Percentiles rank a stretch among this genome's conserved stretches.
phyloP scores from a whole-genome alignment of 257 asterid genomes.

The Paulownia fortunei region DNA sequence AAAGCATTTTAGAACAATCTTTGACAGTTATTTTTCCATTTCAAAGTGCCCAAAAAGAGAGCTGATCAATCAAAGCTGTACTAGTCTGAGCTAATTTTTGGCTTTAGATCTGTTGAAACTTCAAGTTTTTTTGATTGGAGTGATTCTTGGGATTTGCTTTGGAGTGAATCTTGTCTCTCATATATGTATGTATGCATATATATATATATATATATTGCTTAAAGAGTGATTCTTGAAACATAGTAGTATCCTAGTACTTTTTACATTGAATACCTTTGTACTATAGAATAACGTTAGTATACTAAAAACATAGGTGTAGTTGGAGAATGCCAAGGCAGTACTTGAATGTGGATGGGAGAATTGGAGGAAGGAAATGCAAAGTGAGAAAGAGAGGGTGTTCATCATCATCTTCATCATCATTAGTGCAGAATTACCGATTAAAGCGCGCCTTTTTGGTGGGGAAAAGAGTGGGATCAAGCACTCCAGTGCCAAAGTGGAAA shows the following conservation, averaged over 20 bases:
- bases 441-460: constrained; percentile 81
- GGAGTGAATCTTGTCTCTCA: background rate
- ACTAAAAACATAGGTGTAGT: constrained; percentile 14
- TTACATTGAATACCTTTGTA: constrained; percentile 6
- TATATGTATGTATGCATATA: no score
- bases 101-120: constrained; percentile 43
- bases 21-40: constrained; percentile 22
- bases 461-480: constrained; percentile 77
- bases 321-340: constrained; percentile 68
- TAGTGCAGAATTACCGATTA: constrained; percentile 62
- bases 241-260: background rate
- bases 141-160: constrained; percentile 44
- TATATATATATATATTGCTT: background rate
- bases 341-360: constrained; percentile 60
- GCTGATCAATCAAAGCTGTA: constrained; percentile 16
- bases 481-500: constrained; percentile 89
- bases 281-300: background rate
- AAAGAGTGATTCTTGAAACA: constrained; percentile 12
- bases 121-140: constrained; percentile 37
- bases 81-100: constrained; percentile 12
- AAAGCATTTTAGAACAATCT: constrained; percentile 27
- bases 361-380: constrained; percentile 66
- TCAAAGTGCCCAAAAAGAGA: constrained; percentile 32
- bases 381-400: constrained; percentile 89
- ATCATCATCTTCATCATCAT: constrained; percentile 78